phyloP scores from a whole-genome alignment of 192 early-diverging fungal species.

The Coemansia sp. region DNA sequence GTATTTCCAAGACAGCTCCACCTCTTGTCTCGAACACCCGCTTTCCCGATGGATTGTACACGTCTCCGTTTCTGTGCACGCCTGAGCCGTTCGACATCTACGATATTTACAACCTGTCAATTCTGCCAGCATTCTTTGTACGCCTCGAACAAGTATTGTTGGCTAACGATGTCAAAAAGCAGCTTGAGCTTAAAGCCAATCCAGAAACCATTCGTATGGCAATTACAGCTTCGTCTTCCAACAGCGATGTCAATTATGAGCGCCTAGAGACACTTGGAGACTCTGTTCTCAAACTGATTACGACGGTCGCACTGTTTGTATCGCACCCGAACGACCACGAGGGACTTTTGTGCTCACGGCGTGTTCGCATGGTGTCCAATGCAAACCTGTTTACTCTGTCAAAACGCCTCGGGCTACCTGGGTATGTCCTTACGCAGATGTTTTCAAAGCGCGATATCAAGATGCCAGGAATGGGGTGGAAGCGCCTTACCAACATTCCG shows the following conservation, averaged over 20 bases:
- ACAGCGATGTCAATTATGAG: constrained; percentile 74
- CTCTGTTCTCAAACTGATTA: constrained; percentile 78
- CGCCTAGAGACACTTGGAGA: constrained; percentile 88
- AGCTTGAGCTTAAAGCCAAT: constrained; percentile 39
- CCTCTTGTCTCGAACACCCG: background rate
- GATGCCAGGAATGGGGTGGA: constrained; percentile 41
- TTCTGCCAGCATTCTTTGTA: constrained; percentile 64
- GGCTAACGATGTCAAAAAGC: constrained; percentile 41
- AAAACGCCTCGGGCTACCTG: constrained; percentile 52
- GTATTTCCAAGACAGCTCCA: background rate
- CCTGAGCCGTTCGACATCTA: constrained; percentile 18
- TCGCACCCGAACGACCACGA: constrained; percentile 72
- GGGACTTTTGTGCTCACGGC: constrained; percentile 70
- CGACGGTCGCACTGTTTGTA: constrained; percentile 73
- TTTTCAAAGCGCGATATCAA: constrained; percentile 32
- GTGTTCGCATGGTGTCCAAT: constrained; percentile 77
- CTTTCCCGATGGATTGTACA: constrained; percentile 32
- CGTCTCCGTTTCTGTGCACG: constrained; percentile 47
- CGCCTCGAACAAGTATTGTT: constrained; percentile 61
- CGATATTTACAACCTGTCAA: constrained; percentile 29
- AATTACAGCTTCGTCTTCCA: constrained; percentile 70
- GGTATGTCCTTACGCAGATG: constrained; percentile 49
- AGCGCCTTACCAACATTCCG: constrained; percentile 21
- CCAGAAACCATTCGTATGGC: constrained; percentile 60
- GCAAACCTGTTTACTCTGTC: constrained; percentile 62